These are phyloP conservation scores for Ephemerocybe angulata DNA, from an alignment of 768 basidiomycete genomes.

Conservation along the genomic window DNA sequence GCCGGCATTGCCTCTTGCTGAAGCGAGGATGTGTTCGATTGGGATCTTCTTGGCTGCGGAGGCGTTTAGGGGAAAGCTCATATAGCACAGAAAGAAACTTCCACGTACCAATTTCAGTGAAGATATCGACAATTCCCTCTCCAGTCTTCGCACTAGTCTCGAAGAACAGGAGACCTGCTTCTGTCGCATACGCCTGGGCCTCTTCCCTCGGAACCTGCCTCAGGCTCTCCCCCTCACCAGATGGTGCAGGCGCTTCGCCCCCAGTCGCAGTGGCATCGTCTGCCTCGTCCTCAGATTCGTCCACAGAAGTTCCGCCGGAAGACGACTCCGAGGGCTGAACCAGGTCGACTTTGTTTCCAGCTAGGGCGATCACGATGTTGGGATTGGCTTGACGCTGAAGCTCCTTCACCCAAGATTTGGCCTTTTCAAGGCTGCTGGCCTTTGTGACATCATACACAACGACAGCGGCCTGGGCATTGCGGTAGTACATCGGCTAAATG, in stretches of 20 bases:
- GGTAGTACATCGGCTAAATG: constrained; percentile 92
- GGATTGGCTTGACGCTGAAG: constrained; percentile 98
- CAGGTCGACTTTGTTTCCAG: constrained; percentile 96
- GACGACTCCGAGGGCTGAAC: constrained; percentile 63
- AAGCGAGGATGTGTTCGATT: constrained; percentile 92
- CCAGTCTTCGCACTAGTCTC: constrained; percentile 98
- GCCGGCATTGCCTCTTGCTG: constrained; percentile 65
- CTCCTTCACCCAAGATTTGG: constrained; percentile 99
- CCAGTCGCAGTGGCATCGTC: constrained; percentile 91
- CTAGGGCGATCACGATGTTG: constrained; percentile 97
- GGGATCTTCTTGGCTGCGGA: constrained; percentile 55
- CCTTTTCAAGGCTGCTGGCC: constrained; percentile 92
- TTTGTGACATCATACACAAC: constrained; percentile 99
- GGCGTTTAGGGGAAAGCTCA: constrained; percentile 5
- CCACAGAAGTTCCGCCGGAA: constrained; percentile 41
- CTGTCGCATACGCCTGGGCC: constrained; percentile 93
- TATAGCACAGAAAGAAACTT: constrained; percentile 7
- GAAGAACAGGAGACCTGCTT: constrained; percentile 92
- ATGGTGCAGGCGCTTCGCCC: constrained; percentile 55
- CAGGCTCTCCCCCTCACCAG: constrained; percentile 62
- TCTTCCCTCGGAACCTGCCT: constrained; percentile 93
- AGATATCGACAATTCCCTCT: constrained; percentile 91
- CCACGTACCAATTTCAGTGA: constrained; percentile 91
- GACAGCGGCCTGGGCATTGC: constrained; percentile 96
- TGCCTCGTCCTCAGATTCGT: constrained; percentile 83